Evolutionary conservation across 805 yeast genomes (phyloP).

Genomic region (Yarrowia sp.): DNA sequence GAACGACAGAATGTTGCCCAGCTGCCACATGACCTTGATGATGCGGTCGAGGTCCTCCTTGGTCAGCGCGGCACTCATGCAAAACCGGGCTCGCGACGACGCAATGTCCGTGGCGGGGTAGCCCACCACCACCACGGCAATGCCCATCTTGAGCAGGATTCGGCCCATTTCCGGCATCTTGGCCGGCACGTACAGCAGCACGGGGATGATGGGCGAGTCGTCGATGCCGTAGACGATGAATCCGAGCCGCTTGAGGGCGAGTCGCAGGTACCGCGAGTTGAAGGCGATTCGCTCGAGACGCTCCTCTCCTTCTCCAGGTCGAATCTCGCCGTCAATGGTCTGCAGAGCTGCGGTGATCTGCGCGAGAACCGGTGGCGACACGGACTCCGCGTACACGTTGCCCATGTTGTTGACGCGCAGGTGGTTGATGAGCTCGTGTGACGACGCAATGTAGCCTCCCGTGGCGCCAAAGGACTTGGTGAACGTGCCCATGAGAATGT

Average conservation of each 20-base stretch:
- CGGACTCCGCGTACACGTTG: slow-evolving; percentile 75
- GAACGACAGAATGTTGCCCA: slow-evolving; percentile 73
- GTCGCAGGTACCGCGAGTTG: slow-evolving; percentile 87
- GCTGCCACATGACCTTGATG: slow-evolving; percentile 64
- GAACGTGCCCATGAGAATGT: slow-evolving; percentile 93
- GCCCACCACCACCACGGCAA: slow-evolving; percentile 95
- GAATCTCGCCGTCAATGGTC: slow-evolving; percentile 75
- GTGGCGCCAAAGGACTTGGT: slow-evolving; percentile 98
- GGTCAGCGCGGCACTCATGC: slow-evolving; percentile 88
- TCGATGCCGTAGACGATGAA: slow-evolving; percentile 93
- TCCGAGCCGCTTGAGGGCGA: slow-evolving; percentile 88
- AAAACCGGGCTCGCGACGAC: slow-evolving; percentile 85
- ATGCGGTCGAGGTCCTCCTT: slow-evolving; percentile 89
- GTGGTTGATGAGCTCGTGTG: slow-evolving; percentile 64
- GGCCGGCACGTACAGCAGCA: slow-evolving; percentile 82
- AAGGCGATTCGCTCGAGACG: slow-evolving; percentile 91
- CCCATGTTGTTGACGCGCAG: slow-evolving; percentile 72
- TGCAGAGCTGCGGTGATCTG: slow-evolving; percentile 80
- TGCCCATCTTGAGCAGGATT: slow-evolving; percentile 69
- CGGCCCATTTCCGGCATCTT: slow-evolving; percentile 93
- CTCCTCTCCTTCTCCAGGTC: slow-evolving; percentile 91
- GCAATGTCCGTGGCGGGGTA: slow-evolving; percentile 96
- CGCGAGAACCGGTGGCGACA: slow-evolving; percentile 85
- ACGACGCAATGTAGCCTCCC: slow-evolving; percentile 94
- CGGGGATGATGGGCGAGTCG: slow-evolving; percentile 94